phyloP scores from a whole-genome alignment of 2,329 filamentous ascomycete genomes.

The Alternaria dauci region DNA sequence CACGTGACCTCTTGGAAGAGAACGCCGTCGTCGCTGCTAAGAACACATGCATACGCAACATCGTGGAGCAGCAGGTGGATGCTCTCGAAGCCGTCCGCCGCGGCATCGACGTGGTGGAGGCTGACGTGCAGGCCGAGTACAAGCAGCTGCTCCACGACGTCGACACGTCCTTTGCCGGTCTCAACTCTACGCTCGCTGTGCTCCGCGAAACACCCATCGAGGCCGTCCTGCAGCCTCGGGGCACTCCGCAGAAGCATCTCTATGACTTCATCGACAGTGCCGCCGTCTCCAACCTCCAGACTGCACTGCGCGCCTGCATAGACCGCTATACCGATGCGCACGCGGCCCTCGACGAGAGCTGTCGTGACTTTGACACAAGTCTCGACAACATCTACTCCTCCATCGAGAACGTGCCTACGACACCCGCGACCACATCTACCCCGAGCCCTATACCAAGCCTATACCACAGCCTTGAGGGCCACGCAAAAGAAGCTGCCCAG shows the following conservation, averaged over 20 bases:
- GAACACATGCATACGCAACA: slow-evolving; percentile 54
- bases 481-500: slow-evolving; percentile 83
- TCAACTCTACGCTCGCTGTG: slow-evolving; percentile 72
- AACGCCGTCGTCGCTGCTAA: slow-evolving; percentile 72
- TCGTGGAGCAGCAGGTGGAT: slow-evolving; percentile 56
- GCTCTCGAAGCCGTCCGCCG: slow-evolving; percentile 54
- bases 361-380: slow-evolving; percentile 76
- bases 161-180: slow-evolving; percentile 70
- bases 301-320: slow-evolving; percentile 74
- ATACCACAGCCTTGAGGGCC: slow-evolving; percentile 68
- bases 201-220: slow-evolving; percentile 72
- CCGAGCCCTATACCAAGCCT: slow-evolving; percentile 55
- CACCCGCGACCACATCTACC: slow-evolving; percentile 40
- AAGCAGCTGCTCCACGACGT: slow-evolving; percentile 68
- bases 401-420: slow-evolving; percentile 44
- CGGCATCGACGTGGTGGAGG: slow-evolving; percentile 54
- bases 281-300: slow-evolving; percentile 70
- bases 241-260: slow-evolving; percentile 64
- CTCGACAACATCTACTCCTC: slow-evolving; percentile 57
- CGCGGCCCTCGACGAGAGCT: slow-evolving; percentile 62
- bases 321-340: slow-evolving; percentile 75
- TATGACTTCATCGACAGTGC: slow-evolving; percentile 80
- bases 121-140: slow-evolving; percentile 55
- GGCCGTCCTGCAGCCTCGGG: slow-evolving; percentile 65
- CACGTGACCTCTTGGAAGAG: slow-evolving; percentile 79